Conservation (phyloP, 2,329 filamentous ascomycete species). For the Pseudogymnoascus sp. region DNA sequence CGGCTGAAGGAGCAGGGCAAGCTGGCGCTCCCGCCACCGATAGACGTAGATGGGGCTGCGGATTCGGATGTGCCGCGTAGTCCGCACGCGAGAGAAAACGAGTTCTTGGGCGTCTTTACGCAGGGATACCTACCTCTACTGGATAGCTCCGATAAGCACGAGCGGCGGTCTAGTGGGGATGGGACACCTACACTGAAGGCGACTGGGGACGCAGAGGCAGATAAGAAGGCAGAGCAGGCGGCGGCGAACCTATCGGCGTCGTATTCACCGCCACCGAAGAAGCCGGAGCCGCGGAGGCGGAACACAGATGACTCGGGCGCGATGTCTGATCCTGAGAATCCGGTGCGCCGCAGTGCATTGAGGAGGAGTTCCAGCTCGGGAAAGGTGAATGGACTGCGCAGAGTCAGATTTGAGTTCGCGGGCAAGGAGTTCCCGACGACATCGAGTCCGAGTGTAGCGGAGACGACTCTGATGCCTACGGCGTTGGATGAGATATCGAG, state of each 20-base stretch:
- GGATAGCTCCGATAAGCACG: slow-evolving; percentile 32
- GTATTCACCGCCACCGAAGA: neutral
- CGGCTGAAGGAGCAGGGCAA: neutral
- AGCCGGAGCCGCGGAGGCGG: slow-evolving; percentile 20
- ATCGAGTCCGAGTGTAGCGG: slow-evolving; percentile 36
- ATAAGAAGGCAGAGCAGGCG: neutral
- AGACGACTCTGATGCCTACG: slow-evolving; percentile 9
- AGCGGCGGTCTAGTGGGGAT: slow-evolving; percentile 21
- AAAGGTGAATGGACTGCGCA: slow-evolving; percentile 45
- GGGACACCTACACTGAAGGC: neutral
- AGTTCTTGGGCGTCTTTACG: slow-evolving; percentile 55
- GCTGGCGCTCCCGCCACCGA: neutral
- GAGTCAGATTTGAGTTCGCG: slow-evolving; percentile 54
- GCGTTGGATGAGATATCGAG: neutral
- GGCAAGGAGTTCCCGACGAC: slow-evolving; percentile 54
- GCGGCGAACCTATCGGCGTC: neutral
- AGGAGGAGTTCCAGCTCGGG: slow-evolving; percentile 46
- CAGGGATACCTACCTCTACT: slow-evolving; percentile 55
- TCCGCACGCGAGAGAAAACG: slow-evolving; percentile 47
- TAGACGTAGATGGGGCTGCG: slow-evolving; percentile 25
- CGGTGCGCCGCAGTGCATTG: slow-evolving; percentile 46
- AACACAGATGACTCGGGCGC: slow-evolving; percentile 34
- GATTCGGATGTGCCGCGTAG: slow-evolving; percentile 33
- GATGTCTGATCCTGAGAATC: slow-evolving; percentile 44
- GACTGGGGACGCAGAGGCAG: neutral